Evolutionary conservation across 208 protist genomes (phyloP), one percentile per base, ranked within the genome.

Genomic region (Novymonas esmeraldas): DNA sequence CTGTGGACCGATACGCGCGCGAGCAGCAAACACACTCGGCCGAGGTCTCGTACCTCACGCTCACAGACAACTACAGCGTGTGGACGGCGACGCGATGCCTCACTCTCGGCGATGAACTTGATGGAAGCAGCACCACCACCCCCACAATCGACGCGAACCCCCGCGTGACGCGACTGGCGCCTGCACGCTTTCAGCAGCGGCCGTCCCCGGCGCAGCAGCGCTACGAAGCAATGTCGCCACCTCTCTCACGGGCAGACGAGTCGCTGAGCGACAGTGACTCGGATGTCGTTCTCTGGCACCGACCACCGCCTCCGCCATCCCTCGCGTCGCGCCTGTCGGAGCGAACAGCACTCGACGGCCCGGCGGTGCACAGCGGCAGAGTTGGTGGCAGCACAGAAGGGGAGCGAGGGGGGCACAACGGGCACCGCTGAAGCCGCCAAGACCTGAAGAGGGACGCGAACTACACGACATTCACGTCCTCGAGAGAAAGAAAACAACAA

Each of bases 231-330:
- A 20, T 39, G 16, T 1, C 26, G 18, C 2, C 49, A 3, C 51
- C 29, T 26, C 18, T 20, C 3, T 36, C 51, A 24, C 31, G 18
- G 29, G 16, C 6, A 16, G 51, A 56, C 18, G 6, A 56, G 29
- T 16, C 51, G 26, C 3, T 22, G 51, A 58, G 49, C 13, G 48
- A 55, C 22, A 18, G 7, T 2, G 46, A 64, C 10, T 41, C 44
- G 13, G 24, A 24, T 6, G 39, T 26, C 2, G 28, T 49, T 34
- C 26, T 9, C 39, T 63, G 42, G 42, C 41, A 63, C 45, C 57
- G 42, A 2, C 57, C 57, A 63, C 57, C 57, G 49, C 42, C 28
- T 13, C n/a, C 38, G 36, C 42, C 14, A 38, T 26, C 11, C 38
- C 13, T 29, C 5, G 18, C 22, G 4, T 51, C 39, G 26, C 11